These are phyloP conservation scores for Laguncularia racemosa DNA, from an alignment of 345 rosid genomes.

Conservation along the genomic window DNA sequence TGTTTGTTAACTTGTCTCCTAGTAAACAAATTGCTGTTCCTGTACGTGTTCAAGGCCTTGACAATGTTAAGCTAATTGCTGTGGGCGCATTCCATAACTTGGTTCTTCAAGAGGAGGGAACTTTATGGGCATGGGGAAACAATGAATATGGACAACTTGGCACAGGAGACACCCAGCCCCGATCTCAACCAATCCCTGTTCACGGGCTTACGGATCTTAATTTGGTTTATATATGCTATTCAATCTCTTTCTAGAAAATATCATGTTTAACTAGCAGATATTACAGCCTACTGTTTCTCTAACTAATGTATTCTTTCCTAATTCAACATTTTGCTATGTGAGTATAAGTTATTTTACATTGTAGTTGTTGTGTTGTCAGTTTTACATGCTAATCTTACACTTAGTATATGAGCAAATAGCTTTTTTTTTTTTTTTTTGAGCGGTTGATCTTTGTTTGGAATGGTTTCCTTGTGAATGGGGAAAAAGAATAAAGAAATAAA, in stretches of 20 bases:
- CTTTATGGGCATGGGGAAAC: conserved; percentile 98
- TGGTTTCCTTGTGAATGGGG: too few species aligned
- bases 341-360: too few species aligned
- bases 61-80: conserved; percentile 72
- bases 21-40: conserved; percentile 98
- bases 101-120: conserved; percentile 92
- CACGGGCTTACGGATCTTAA: conserved; percentile 77
- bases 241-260: background rate
- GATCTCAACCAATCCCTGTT: conserved; percentile 90
- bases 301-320: too few species aligned
- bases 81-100: conserved; percentile 99
- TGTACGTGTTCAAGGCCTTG: conserved; percentile 97
- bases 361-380: too few species aligned
- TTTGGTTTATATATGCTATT: conserved; percentile 47
- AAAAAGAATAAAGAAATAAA: too few species aligned
- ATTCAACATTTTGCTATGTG: too few species aligned
- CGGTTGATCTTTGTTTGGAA: too few species aligned
- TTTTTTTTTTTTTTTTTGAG: too few species aligned
- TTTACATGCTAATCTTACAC: too few species aligned
- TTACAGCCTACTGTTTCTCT: too few species aligned
- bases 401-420: too few species aligned
- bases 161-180: conserved; percentile 98
- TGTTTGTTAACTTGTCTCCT: conserved; percentile 10
- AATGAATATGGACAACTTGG: conserved; percentile 99
- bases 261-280: too few species aligned